Evolutionary conservation across 805 yeast genomes (phyloP), one percentile per base, ranked within the genome.

Genomic region (Kodamaea jinghongensis): DNA sequence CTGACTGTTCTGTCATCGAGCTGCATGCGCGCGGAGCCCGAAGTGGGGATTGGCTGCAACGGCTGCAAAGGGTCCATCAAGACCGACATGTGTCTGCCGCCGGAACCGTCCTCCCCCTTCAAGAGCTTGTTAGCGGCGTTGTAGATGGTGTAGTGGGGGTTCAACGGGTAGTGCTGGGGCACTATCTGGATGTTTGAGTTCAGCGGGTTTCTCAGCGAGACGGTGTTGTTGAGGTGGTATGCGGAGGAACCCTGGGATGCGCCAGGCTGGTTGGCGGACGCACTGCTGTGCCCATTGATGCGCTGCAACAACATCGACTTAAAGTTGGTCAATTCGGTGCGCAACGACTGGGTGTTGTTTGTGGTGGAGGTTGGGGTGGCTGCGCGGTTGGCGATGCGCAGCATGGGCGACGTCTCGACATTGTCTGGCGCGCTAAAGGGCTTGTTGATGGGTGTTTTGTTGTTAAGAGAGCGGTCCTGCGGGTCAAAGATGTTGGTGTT

Each of bases 61-160:
- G 66, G 65, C 44, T 60, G 68, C 31, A 61, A 54, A 4, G 69
- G 68, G 43, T 63, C 68, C 58, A 60, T 68, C 45, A 54, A 61
- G 13, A 70, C 63, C 10, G 76, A 70, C 25, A 60, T 54, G 43
- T 71, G 70, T 32, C 76, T 58, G 3, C 38, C 39, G 6, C 26
- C 31, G 30, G 30, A 12, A 4, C 28, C 36, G 15, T 30, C 42
- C 27, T 42, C 45, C 11, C 28, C 34, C 28, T 42, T 42, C 13
- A 35, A n/a, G 13, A 35, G 30, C 25, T 26, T 39, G 22, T 34
- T 39, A n/a, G 42, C 42, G 32, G 45, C 46, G 33, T 46, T 52
- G 54, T 56, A 60, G 44, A 61, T 51, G 25, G 59, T 48, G 51
- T 58, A 63, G 37, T 64, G 60, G 0, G 71, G 67, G 36, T 66